phyloP scores from a whole-genome alignment of 176 grass and related monocot genomes.

The Avena sativa region DNA sequence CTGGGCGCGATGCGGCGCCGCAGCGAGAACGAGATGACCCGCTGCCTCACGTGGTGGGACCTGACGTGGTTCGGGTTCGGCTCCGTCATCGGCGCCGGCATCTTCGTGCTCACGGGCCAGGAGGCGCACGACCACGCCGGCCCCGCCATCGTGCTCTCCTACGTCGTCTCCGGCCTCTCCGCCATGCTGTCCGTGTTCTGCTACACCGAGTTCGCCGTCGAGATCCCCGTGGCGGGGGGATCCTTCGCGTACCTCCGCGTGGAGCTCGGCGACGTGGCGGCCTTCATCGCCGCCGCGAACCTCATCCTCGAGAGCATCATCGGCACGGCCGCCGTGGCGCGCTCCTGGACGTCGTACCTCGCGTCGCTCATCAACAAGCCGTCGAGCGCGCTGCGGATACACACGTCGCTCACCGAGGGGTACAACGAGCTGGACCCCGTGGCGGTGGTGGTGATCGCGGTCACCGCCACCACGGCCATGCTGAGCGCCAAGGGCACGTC shows the following conservation, averaged over 20 bases:
- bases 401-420: slow-evolving; percentile 45
- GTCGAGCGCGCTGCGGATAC: slow-evolving; percentile 58
- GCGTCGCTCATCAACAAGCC: slow-evolving; percentile 69
- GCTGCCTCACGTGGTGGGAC: slow-evolving; percentile 97
- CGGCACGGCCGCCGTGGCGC: slow-evolving; percentile 72
- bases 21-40: slow-evolving; percentile 93
- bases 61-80: slow-evolving; percentile 97
- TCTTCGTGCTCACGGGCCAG: slow-evolving; percentile 90
- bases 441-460: slow-evolving; percentile 61
- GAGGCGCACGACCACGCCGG: slow-evolving; percentile 86
- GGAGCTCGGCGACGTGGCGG: slow-evolving; percentile 84
- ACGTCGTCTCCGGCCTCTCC: slow-evolving; percentile 75
- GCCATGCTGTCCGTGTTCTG: slow-evolving; percentile 97
- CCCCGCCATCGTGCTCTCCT: slow-evolving; percentile 87
- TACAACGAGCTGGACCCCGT: slow-evolving; percentile 86
- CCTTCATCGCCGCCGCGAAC: slow-evolving; percentile 88
- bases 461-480: slow-evolving; percentile 70
- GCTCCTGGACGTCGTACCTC: slow-evolving; percentile 89
- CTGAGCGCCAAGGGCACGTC: slow-evolving; percentile 76
- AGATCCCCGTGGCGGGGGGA: slow-evolving; percentile 82
- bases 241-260: slow-evolving; percentile 94
- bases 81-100: slow-evolving; percentile 82
- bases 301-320: slow-evolving; percentile 86
- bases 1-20: slow-evolving; percentile 63
- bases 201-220: slow-evolving; percentile 94